A percentile compares a stretch with the other conserved stretches of the same genome.
Evolutionary conservation across 192 early-diverging fungal species (phyloP).

Genomic region (Podila epigama): DNA sequence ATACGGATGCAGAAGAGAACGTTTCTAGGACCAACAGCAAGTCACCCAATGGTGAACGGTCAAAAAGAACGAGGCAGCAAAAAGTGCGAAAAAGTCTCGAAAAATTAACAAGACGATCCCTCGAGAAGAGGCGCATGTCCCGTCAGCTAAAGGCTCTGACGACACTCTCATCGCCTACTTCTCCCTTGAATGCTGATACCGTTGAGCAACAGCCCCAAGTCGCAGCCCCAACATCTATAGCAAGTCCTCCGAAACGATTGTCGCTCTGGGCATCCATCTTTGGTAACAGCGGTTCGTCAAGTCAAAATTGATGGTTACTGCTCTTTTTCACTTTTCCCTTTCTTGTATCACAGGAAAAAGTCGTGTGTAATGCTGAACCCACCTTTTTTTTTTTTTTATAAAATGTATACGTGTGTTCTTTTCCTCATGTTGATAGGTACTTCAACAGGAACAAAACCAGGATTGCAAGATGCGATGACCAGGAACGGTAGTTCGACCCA

Average conservation of each 20-base stretch:
- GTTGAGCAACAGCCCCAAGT: too few relatives aligned
- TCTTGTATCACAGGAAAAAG: too few relatives aligned
- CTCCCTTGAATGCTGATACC: neutral
- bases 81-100: slow-evolving; percentile 42
- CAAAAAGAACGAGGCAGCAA: slow-evolving; percentile 6
- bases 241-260: slow-evolving; percentile 35
- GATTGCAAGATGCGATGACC: slow-evolving; percentile 17
- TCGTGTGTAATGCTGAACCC: neutral
- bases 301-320: too few relatives aligned
- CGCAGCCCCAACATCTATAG: neutral
- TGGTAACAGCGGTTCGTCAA: slow-evolving; percentile 27
- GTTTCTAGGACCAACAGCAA: neutral
- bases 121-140: slow-evolving; percentile 29
- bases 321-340: too few relatives aligned
- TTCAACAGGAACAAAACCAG: slow-evolving; percentile 7
- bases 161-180: neutral
- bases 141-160: slow-evolving; percentile 36
- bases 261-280: slow-evolving; percentile 45
- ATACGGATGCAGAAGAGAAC: slow-evolving; percentile 10
- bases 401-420: too few relatives aligned
- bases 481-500: slow-evolving; percentile 25
- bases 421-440: slow-evolving; percentile 10
- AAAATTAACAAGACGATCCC: slow-evolving; percentile 22
- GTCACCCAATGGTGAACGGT: neutral
- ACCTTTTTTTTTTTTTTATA: neutral